Evolutionary conservation across 2,329 filamentous ascomycete genomes (phyloP).

Genomic region (Cephalotrichum gorgonifer): DNA sequence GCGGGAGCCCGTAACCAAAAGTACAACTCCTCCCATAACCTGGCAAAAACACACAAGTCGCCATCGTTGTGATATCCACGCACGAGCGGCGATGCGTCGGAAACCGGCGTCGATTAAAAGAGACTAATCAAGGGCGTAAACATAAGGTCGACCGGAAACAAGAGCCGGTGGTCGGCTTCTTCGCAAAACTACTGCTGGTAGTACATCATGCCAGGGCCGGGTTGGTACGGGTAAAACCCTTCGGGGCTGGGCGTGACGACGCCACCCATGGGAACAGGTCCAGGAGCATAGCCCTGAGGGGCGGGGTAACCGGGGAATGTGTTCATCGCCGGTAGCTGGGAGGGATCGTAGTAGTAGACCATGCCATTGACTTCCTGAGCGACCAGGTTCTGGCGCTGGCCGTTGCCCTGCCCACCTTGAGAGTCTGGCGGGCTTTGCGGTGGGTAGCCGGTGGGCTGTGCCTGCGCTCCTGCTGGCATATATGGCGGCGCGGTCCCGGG

Average conservation of each 20-base stretch:
- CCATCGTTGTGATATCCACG: no score
- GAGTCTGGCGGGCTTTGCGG: constrained; percentile 2
- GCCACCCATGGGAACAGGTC: constrained; percentile 60
- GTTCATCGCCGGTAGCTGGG: constrained; percentile 52
- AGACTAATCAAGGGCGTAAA: constrained; percentile 9
- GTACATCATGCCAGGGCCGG: constrained; percentile 45
- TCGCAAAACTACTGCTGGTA: constrained; percentile 43
- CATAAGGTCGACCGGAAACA: not conserved
- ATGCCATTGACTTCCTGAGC: constrained; percentile 92
- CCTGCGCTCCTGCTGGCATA: constrained; percentile 37
- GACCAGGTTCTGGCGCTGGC: constrained; percentile 36
- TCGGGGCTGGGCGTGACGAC: constrained; percentile 65
- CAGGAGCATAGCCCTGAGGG: constrained; percentile 42
- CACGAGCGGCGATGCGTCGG: not conserved
- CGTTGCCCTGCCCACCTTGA: constrained; percentile 17
- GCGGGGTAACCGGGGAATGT: constrained; percentile 36
- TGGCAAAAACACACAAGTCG: not conserved
- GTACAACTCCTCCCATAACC: not conserved
- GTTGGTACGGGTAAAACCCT: constrained; percentile 60
- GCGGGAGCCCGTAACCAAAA: not conserved
- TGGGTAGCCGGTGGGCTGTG: constrained; percentile 5
- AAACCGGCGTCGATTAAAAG: not conserved
- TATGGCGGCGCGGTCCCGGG: constrained; percentile 42
- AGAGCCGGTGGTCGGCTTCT: constrained; percentile 6
- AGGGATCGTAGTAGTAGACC: constrained; percentile 85